Conservation (phyloP, 768 basidiomycete genomes). For the Mycena indigotica region DNA sequence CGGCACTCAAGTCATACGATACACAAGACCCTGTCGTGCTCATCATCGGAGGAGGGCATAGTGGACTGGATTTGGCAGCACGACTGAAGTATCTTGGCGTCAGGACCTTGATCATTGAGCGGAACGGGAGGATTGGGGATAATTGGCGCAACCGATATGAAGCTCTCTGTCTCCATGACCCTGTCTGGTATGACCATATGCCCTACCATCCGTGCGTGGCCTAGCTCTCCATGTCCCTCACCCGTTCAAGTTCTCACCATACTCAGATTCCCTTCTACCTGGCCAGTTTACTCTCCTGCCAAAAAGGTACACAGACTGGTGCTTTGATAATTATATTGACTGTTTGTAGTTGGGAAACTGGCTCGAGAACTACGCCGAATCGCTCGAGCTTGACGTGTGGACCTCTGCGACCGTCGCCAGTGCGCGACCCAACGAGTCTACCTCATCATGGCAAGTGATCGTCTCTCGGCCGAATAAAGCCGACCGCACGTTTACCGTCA, state of each 20-base stretch:
- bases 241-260: not conserved
- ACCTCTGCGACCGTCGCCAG: constrained; percentile 48
- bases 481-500: constrained; percentile 41
- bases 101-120: constrained; percentile 55
- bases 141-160: constrained; percentile 65
- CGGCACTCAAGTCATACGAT: constrained; percentile 42
- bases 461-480: constrained; percentile 37
- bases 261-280: constrained; percentile 55
- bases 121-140: constrained; percentile 53
- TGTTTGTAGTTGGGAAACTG: constrained; percentile 58
- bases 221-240: not conserved
- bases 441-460: constrained; percentile 48
- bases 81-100: constrained; percentile 56
- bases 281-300: constrained; percentile 56
- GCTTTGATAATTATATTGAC: not conserved
- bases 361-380: constrained; percentile 62
- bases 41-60: constrained; percentile 59
- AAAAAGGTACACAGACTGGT: constrained; percentile 38
- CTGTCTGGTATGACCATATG: constrained; percentile 57
- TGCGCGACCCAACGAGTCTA: constrained; percentile 38
- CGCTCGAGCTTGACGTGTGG: constrained; percentile 67
- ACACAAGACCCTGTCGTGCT: constrained; percentile 55
- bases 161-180: constrained; percentile 56
- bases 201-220: constrained; percentile 53
- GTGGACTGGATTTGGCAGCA: constrained; percentile 58